phyloP scores from a whole-genome alignment of 805 yeast genomes.

The Torulaspora quercuum region DNA sequence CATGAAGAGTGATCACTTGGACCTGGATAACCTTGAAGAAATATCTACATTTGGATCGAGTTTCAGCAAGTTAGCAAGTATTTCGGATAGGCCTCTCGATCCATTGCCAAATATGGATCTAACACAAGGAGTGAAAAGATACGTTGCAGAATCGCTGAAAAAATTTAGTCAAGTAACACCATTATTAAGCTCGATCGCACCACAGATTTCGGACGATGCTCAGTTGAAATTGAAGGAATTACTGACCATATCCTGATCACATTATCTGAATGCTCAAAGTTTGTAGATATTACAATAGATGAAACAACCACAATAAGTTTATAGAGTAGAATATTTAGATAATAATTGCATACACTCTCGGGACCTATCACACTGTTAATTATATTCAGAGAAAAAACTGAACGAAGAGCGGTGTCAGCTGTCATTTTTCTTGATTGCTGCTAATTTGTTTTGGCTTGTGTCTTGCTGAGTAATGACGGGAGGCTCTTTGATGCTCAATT shows the following conservation, averaged over 20 bases:
- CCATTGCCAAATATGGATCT: constrained; percentile 55
- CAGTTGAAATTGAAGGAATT: constrained; percentile 28
- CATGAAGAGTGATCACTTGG: constrained; percentile 39
- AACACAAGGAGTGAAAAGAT: constrained; percentile 27
- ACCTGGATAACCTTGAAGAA: constrained; percentile 57
- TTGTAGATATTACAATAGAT: no score
- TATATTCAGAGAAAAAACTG: background rate
- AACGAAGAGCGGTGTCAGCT: background rate
- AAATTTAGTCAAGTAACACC: constrained; percentile 25
- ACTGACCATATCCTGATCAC: constrained; percentile 6
- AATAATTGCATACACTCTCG: constrained; percentile 1
- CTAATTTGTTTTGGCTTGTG: constrained; percentile 13
- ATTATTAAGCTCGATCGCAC: constrained; percentile 21
- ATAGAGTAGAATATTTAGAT: constrained; percentile 1
- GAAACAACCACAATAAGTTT: constrained; percentile 5
- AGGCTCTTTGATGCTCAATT: constrained; percentile 2
- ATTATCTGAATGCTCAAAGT: background rate
- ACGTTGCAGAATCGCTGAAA: constrained; percentile 23
- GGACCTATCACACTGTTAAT: background rate
- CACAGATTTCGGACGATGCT: constrained; percentile 31
- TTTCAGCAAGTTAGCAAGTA: constrained; percentile 68
- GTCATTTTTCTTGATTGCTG: constrained; percentile 10
- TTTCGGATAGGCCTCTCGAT: constrained; percentile 61
- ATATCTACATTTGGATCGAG: constrained; percentile 81
- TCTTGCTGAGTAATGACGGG: constrained; percentile 15